These are phyloP conservation scores for Salvia sclarea DNA, from an alignment of 305 asterid species.

Conservation along the genomic window DNA sequence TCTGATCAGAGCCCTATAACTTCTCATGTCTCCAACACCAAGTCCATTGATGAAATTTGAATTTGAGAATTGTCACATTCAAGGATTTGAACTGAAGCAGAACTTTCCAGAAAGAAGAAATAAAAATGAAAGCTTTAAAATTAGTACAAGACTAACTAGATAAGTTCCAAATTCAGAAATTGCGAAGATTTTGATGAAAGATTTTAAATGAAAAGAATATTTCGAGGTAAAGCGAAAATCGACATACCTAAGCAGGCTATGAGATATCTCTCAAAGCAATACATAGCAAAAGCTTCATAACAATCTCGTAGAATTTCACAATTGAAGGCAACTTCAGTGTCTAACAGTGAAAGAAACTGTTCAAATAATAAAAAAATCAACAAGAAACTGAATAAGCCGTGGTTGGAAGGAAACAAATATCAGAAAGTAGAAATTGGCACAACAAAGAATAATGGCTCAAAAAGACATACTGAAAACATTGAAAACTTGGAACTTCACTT, in stretches of 20 bases:
- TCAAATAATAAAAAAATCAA: conserved; percentile 29
- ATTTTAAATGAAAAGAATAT: neutral
- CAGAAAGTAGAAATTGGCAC: neutral
- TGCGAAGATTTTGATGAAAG: neutral
- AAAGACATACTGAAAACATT: neutral
- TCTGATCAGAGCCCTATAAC: neutral
- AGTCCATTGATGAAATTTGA: neutral
- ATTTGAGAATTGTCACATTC: neutral
- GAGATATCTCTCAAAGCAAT: conserved; percentile 98
- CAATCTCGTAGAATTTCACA: conserved; percentile 88
- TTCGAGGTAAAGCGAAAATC: neutral
- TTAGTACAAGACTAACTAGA: neutral
- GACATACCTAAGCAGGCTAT: conserved; percentile 94
- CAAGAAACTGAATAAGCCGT: conserved; percentile 16
- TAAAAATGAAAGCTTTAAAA: neutral
- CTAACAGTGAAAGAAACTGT: conserved; percentile 84
- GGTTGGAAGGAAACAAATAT: conserved; percentile 10
- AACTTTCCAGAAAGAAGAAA: neutral
- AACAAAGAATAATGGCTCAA: neutral
- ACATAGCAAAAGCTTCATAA: conserved; percentile 96
- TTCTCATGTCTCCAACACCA: neutral
- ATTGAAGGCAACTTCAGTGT: conserved; percentile 76
- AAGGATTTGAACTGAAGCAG: neutral
- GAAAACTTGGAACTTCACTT: neutral
- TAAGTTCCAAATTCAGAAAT: neutral